These are phyloP conservation scores for Apiospora sp. DNA, from an alignment of 2,329 filamentous ascomycete genomes.

Conservation along the genomic window DNA sequence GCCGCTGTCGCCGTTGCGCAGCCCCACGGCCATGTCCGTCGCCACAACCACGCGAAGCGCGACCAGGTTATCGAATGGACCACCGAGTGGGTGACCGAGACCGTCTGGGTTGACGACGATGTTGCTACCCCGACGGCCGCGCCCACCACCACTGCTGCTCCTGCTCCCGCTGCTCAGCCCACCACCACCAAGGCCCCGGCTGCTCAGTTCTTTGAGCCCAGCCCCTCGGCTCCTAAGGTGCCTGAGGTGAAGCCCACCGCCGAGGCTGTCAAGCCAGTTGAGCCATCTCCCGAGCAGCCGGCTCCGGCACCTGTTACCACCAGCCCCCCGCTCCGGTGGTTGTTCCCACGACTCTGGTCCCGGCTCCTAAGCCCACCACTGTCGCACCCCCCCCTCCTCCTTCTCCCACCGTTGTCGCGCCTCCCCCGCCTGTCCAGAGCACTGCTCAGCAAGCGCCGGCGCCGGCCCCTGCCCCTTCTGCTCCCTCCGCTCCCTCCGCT, in stretches of 20 bases:
- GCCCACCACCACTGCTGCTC: conserved; percentile 37
- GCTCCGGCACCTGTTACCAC: conserved; percentile 23
- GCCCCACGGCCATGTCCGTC: conserved; percentile 54
- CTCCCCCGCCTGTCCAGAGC: background rate
- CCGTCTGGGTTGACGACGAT: conserved; percentile 59
- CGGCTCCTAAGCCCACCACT: conserved; percentile 24
- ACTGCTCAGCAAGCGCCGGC: background rate
- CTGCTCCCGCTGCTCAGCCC: conserved; percentile 34
- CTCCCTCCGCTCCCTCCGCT: conserved; percentile 35
- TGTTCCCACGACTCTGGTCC: conserved; percentile 29
- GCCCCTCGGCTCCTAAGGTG: background rate
- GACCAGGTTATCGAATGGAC: conserved; percentile 54
- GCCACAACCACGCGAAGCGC: conserved; percentile 47
- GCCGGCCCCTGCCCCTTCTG: conserved; percentile 28
- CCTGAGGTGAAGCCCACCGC: background rate
- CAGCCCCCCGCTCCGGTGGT: conserved; percentile 30
- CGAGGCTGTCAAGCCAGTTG: background rate
- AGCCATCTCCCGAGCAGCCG: conserved; percentile 30
- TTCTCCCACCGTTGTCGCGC: conserved; percentile 5
- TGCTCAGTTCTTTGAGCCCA: conserved; percentile 26
- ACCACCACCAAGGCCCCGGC: conserved; percentile 31
- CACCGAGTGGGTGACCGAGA: conserved; percentile 60
- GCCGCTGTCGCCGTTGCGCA: conserved; percentile 58
- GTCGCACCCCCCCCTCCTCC: conserved; percentile 6
- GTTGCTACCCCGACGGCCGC: conserved; percentile 45